These are phyloP conservation scores for Moniliophthora roreri DNA, from an alignment of 1,284 basidiomycete genomes.

Conservation along the genomic window DNA sequence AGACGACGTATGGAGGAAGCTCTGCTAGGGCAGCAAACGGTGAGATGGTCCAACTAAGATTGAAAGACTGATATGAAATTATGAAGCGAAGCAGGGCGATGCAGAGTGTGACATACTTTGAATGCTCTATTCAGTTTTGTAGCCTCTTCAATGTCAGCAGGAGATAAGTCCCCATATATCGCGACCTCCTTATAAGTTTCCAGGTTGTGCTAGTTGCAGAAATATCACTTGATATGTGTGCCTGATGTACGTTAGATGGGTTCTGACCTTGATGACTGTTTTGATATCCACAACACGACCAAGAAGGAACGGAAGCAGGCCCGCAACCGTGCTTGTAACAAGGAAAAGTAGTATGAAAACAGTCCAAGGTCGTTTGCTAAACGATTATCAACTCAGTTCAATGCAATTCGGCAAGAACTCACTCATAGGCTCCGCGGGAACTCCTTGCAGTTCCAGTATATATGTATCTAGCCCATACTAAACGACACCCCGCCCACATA, in stretches of 20 bases:
- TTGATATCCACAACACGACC: slow-evolving; percentile 33
- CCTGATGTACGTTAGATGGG: background rate
- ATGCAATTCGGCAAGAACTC: slow-evolving; percentile 14
- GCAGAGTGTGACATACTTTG: slow-evolving; percentile 18
- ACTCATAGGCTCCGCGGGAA: slow-evolving; percentile 34
- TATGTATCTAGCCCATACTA: slow-evolving; percentile 31
- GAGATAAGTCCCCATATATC: background rate
- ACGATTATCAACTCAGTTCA: background rate
- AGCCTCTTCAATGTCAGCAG: slow-evolving; percentile 11
- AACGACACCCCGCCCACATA: slow-evolving; percentile 22
- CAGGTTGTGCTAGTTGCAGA: background rate
- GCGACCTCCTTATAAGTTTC: background rate
- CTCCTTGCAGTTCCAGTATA: slow-evolving; percentile 29
- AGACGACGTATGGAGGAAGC: slow-evolving; percentile 30
- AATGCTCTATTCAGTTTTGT: slow-evolving; percentile 20
- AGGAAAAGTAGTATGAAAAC: slow-evolving; percentile 33
- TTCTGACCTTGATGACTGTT: slow-evolving; percentile 26
- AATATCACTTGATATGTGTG: too few species aligned
- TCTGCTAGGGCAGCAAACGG: slow-evolving; percentile 31
- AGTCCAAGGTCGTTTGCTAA: slow-evolving; percentile 33
- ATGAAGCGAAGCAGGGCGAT: slow-evolving; percentile 8
- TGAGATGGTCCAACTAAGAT: slow-evolving; percentile 34
- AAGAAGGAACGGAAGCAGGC: slow-evolving; percentile 31
- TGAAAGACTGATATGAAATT: slow-evolving; percentile 18
- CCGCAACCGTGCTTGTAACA: slow-evolving; percentile 24